Evolutionary conservation across 164 flowering plant species (phyloP).

Genomic region (Chloranthus sessilifolius): DNA sequence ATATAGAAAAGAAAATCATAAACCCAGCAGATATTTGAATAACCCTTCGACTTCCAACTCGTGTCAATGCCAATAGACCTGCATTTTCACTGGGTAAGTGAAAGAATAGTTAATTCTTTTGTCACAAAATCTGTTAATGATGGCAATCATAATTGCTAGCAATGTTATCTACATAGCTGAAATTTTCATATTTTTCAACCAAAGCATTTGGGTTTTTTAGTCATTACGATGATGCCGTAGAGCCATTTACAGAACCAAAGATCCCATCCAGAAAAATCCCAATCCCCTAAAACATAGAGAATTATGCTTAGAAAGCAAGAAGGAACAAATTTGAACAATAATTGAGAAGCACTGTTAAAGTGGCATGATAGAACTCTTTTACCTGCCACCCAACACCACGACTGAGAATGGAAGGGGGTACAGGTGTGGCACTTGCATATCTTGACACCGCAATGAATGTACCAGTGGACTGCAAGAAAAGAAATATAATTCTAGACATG

Average conservation of each 20-base stretch:
- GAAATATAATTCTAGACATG: too few species aligned
- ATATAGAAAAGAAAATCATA: conserved; percentile 67
- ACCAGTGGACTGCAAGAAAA: conserved; percentile 63
- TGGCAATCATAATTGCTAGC: too few species aligned
- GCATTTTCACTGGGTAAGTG: too few species aligned
- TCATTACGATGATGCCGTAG: conserved; percentile 81
- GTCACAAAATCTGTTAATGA: too few species aligned
- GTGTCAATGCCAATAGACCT: too few species aligned
- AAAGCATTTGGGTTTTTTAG: too few species aligned
- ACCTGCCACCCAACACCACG: conserved; percentile 91
- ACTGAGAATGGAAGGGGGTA: conserved; percentile 72
- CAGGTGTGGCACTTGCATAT: conserved; percentile 73
- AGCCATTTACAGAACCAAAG: conserved; percentile 73
- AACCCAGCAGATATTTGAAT: conserved; percentile 52
- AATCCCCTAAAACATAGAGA: conserved; percentile 55
- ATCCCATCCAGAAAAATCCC: conserved; percentile 65
- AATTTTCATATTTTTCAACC: too few species aligned
- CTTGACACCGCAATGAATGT: conserved; percentile 56
- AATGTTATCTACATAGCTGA: too few species aligned
- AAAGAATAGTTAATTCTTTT: not conserved
- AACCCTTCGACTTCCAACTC: conserved; percentile 68
- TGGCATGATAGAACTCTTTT: not conserved
- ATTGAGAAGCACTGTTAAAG: too few species aligned
- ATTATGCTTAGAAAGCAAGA: too few species aligned
- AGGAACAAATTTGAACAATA: too few species aligned